Conservation (phyloP, 2,329 filamentous ascomycete species). For the Rutstroemia sp. region DNA sequence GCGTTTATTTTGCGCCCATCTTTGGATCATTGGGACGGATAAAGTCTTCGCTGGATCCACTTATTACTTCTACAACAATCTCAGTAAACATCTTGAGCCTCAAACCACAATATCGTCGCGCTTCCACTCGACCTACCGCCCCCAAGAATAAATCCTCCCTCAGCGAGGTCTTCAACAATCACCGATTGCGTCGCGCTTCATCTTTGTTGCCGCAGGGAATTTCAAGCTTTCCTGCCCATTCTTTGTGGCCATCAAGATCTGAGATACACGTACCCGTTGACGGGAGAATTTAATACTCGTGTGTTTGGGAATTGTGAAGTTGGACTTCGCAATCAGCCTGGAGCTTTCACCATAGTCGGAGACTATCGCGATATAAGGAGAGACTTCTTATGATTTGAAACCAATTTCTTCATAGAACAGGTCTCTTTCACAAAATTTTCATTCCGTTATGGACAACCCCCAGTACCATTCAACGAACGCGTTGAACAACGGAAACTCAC, state of each 20-base stretch:
- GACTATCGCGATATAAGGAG: background rate
- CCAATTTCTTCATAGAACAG: background rate
- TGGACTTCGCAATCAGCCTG: background rate
- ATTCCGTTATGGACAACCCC: slow-evolving; percentile 22
- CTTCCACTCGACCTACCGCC: slow-evolving; percentile 5
- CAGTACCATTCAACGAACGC: slow-evolving; percentile 27
- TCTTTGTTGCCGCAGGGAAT: background rate
- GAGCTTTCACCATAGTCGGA: background rate
- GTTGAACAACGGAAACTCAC: slow-evolving; percentile 24
- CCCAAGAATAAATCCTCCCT: background rate
- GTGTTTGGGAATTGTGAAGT: background rate
- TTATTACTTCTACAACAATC: slow-evolving; percentile 11
- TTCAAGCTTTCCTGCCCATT: background rate
- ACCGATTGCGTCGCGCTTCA: slow-evolving; percentile 1
- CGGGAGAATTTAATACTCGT: background rate
- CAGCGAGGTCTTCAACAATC: background rate
- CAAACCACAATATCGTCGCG: slow-evolving; percentile 1
- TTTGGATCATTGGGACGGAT: slow-evolving; percentile 9
- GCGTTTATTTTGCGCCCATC: slow-evolving; percentile 9
- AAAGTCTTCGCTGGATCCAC: slow-evolving; percentile 9
- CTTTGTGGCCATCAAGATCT: background rate
- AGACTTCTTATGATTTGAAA: slow-evolving; percentile 5
- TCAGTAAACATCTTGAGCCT: slow-evolving; percentile 9
- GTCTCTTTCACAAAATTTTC: background rate
- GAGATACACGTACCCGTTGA: background rate